A percentile compares a stretch with the other conserved stretches of the same genome.
Conservation (phyloP, 371 early-diverging fungal genomes). For the Circinella umbellata region DNA sequence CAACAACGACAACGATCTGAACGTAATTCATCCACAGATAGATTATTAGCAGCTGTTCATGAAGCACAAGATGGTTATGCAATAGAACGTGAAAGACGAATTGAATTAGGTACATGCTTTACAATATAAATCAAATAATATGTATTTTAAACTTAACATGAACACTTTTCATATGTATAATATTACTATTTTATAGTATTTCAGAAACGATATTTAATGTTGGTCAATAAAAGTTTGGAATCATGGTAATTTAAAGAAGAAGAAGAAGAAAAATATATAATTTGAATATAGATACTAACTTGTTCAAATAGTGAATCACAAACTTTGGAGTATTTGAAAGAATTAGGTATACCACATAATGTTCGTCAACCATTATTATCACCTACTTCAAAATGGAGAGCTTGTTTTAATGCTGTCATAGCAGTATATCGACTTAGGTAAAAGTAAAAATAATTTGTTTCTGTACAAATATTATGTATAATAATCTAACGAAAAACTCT, state of each 20-base stretch:
- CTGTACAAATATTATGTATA: neutral
- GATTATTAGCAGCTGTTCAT: neutral
- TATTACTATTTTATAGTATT: constrained; percentile 4
- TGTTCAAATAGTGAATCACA: constrained; percentile 1
- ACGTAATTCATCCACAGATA: neutral
- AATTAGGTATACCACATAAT: constrained; percentile 2
- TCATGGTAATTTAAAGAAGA: constrained; percentile 7
- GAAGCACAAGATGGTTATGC: constrained; percentile 1
- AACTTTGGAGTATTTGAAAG: neutral
- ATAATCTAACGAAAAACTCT: no score
- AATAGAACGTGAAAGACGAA: constrained; percentile 4
- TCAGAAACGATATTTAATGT: constrained; percentile 22
- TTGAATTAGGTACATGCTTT: constrained; percentile 3
- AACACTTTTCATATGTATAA: no score
- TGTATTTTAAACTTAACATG: neutral
- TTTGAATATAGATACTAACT: neutral
- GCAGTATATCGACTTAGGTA: constrained; percentile 12
- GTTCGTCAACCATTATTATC: neutral
- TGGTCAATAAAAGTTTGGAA: constrained; percentile 17
- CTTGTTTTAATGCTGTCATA: constrained; percentile 5
- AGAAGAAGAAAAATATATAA: neutral
- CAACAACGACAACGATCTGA: neutral
- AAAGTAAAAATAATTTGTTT: neutral
- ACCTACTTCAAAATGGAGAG: constrained; percentile 10
- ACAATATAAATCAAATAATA: neutral